Evolutionary conservation across 495 filamentous ascomycete genomes (phyloP).

Genomic region (Xylaria acuta): DNA sequence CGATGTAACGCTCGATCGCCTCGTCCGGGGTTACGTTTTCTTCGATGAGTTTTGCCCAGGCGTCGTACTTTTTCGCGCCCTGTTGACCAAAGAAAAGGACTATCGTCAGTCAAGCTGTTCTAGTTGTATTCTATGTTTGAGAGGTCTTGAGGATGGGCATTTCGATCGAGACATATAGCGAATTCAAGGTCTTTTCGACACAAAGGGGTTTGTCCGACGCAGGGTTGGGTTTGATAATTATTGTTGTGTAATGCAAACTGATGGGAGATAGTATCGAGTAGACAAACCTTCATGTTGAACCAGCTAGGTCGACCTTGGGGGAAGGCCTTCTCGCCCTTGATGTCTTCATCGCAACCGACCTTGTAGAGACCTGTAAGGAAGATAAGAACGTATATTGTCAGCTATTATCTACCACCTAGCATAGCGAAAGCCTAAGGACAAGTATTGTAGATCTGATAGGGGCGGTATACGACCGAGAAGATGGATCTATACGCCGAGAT

Average conservation of each 20-base stretch:
- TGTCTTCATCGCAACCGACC: conserved; percentile 56
- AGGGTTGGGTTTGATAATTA: too few species aligned
- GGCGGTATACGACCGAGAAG: too few species aligned
- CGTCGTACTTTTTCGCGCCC: conserved; percentile 79
- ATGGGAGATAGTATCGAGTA: too few species aligned
- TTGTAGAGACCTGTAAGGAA: conserved; percentile 57
- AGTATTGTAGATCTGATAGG: too few species aligned
- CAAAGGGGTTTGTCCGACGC: too few species aligned
- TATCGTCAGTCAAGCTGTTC: background rate
- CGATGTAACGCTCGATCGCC: conserved; percentile 79
- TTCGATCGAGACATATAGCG: too few species aligned
- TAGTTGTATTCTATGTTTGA: too few species aligned
- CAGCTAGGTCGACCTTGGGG: conserved; percentile 45
- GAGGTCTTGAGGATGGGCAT: too few species aligned
- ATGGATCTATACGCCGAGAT: too few species aligned
- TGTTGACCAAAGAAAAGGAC: conserved; percentile 42
- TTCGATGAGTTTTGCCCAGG: conserved; percentile 70
- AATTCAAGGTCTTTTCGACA: too few species aligned
- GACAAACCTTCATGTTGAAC: conserved; percentile 66
- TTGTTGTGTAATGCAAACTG: too few species aligned
- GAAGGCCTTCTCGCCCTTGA: conserved; percentile 47
- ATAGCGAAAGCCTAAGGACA: too few species aligned
- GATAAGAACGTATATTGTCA: background rate
- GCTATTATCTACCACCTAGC: background rate
- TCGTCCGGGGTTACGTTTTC: conserved; percentile 63